Conservation (phyloP, 306 rosid genomes). For the Macrotyloma uniflorum region DNA sequence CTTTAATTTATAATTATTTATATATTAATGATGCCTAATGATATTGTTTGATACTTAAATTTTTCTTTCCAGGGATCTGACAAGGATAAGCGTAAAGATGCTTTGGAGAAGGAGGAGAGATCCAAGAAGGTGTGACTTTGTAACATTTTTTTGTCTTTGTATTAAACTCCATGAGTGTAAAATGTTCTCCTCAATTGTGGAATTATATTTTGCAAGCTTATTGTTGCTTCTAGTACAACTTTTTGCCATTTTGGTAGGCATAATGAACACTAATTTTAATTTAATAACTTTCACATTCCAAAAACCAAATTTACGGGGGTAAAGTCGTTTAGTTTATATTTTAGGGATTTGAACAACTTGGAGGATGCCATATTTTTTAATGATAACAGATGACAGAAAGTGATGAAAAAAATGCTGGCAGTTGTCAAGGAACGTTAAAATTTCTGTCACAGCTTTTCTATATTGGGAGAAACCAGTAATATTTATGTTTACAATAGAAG, state of each 20-base stretch:
- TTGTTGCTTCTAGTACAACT: not conserved
- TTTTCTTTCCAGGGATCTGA: slow-evolving; percentile 70
- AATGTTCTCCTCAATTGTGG: too few relatives aligned
- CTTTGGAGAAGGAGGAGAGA: slow-evolving; percentile 82
- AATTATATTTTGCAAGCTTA: not conserved
- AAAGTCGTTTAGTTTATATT: not conserved
- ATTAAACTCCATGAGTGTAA: too few relatives aligned
- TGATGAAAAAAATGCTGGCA: not conserved
- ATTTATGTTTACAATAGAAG: not conserved
- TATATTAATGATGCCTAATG: not conserved
- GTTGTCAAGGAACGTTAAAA: not conserved
- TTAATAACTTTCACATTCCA: not conserved
- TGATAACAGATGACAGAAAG: not conserved
- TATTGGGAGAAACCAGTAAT: not conserved
- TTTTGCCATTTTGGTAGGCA: not conserved
- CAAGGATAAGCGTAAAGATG: slow-evolving; percentile 84
- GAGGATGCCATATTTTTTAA: not conserved
- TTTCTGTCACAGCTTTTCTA: not conserved
- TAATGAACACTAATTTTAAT: not conserved
- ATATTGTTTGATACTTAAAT: slow-evolving; percentile 6
- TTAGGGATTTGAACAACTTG: not conserved
- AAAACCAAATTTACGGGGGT: not conserved
- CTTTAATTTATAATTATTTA: not conserved
- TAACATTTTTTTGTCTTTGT: too few relatives aligned
- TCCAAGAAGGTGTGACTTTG: slow-evolving; percentile 68